phyloP scores from a whole-genome alignment of 83 land plant genomes.

The Picea mariana region DNA sequence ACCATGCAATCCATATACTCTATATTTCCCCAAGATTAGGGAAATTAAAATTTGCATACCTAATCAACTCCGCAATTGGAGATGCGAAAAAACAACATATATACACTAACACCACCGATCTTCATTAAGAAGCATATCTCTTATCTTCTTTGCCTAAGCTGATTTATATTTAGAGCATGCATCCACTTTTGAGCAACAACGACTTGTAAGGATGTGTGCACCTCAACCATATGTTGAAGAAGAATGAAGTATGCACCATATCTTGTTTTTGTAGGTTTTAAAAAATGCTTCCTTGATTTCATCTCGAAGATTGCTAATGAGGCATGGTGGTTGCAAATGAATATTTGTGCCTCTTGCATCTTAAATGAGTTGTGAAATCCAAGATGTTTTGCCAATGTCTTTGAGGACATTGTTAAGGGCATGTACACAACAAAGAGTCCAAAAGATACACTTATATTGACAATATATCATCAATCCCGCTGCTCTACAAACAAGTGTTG shows the following conservation, averaged over 20 bases:
- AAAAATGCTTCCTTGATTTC: neutral
- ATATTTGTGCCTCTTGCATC: too few relatives aligned
- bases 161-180: neutral
- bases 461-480: conserved; percentile 10
- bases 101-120: neutral
- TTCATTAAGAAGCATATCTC: neutral
- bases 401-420: conserved; percentile 22
- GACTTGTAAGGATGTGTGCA: neutral
- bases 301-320: neutral
- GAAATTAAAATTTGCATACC: neutral
- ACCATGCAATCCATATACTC: neutral
- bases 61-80: neutral
- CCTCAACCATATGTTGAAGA: neutral
- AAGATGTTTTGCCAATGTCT: conserved; percentile 13
- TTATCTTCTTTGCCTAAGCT: neutral
- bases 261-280: neutral
- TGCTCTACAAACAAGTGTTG: conserved; percentile 11
- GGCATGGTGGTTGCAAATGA: too few relatives aligned
- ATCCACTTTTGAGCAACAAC: neutral
- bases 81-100: neutral
- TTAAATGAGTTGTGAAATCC: too few relatives aligned
- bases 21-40: neutral
- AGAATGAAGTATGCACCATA: neutral
- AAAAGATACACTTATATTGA: conserved; percentile 20
- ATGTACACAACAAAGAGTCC: conserved; percentile 31